Evolutionary conservation across 176 grass and related monocot genomes (phyloP), one percentile per base, ranked within the genome.

Genomic region (Musa acuminata): DNA sequence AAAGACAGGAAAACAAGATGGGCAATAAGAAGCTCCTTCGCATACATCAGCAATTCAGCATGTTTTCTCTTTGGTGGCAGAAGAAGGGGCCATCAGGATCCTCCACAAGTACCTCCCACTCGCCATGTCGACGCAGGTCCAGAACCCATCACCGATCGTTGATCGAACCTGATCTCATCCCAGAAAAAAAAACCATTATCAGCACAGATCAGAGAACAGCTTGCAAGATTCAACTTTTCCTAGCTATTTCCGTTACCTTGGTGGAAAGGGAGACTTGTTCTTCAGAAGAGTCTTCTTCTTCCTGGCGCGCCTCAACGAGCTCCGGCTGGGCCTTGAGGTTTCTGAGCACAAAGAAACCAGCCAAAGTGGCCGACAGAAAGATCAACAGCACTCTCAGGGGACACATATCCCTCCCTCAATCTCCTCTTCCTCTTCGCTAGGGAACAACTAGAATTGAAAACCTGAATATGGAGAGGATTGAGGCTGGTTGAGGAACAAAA

Each of bases 91-190:
- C 74, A 84, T 83, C 53, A 99, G 77, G 64, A 86, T 85, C 82
- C 84, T 88, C 90, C 90, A 99, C 75, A 99, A 79, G 78, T 94
- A 99, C 51, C 81, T 77, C 66, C 95, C 90, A 9, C 88, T 99
- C 69, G 88, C 91, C 95, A 91, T 99, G 80, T 99, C 95, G 77
- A 99, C 91, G 81, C 87, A 58, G 8, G 80, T 94, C 95, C 91
- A 94, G 78, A 99, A 99, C 25, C 86, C 86, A 8, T 75, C 82
- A 80, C 82, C 85, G 49, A 91, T 72, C 53, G 88, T 86, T 1
- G 84, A 93, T 13, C 83, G 79, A 54, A 97, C 90, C 93, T 97
- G 71, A 71, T 69, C 43, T 53, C 49, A 69, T 2, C 51, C 1
- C 19, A 58, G 22, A n/a, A 20, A 73, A 63, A 2, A 73, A 72